Evolutionary conservation across 2,329 filamentous ascomycete genomes (phyloP).

Genomic region (Microcera coccophila): DNA sequence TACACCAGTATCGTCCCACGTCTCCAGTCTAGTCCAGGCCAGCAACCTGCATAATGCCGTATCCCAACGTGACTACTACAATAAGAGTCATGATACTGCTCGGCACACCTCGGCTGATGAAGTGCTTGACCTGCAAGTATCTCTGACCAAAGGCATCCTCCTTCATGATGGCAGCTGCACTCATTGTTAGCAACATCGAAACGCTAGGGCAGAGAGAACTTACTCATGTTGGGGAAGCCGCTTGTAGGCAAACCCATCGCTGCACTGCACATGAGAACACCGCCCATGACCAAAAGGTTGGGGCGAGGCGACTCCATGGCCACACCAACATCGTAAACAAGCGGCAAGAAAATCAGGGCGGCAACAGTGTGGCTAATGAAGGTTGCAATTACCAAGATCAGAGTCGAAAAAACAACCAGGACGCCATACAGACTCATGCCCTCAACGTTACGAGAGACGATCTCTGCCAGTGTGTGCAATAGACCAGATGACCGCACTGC

Average conservation of each 20-base stretch:
- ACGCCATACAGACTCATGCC: conserved; percentile 81
- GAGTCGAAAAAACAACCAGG: conserved; percentile 73
- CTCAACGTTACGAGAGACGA: conserved; percentile 70
- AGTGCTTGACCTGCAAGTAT: conserved; percentile 89
- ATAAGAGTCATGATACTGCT: conserved; percentile 75
- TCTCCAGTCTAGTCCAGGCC: conserved; percentile 47
- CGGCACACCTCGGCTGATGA: conserved; percentile 89
- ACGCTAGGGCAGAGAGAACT: conserved; percentile 40
- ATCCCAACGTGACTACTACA: conserved; percentile 85
- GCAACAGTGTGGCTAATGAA: conserved; percentile 98
- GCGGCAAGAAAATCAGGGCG: conserved; percentile 86
- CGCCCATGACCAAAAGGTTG: conserved; percentile 91
- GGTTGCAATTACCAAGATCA: conserved; percentile 90
- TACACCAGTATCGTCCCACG: not conserved
- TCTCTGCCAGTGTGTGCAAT: conserved; percentile 77
- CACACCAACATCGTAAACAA: conserved; percentile 81
- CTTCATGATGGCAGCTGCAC: conserved; percentile 97
- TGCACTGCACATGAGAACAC: conserved; percentile 94
- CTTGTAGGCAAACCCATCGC: conserved; percentile 92
- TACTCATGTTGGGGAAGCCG: conserved; percentile 99
- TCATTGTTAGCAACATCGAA: conserved; percentile 17
- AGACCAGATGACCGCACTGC: conserved; percentile 91
- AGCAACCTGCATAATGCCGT: conserved; percentile 78
- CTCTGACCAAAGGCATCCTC: conserved; percentile 90
- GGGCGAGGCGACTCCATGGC: conserved; percentile 87